Conservation (phyloP, 2,329 filamentous ascomycete genomes). For the Fusarium newnesense region DNA sequence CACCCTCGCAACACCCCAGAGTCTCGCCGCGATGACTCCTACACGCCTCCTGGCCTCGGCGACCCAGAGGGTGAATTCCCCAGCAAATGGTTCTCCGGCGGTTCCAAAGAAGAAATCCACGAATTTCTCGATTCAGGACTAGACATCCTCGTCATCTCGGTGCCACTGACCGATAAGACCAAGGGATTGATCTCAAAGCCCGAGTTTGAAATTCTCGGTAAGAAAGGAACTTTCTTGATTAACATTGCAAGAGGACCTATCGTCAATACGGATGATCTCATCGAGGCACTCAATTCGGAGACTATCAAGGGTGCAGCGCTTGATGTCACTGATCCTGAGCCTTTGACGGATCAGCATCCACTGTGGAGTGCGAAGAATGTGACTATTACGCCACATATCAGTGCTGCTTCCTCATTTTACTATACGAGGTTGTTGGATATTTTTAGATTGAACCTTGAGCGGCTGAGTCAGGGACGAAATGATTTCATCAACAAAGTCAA, state of each 20-base stretch:
- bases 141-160: constrained; percentile 63
- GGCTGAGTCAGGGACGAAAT: constrained; percentile 50
- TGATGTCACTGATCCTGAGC: constrained; percentile 84
- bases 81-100: constrained; percentile 62
- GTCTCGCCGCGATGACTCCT: constrained; percentile 71
- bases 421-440: constrained; percentile 55
- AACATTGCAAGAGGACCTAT: constrained; percentile 75
- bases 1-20: constrained; percentile 73
- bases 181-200: constrained; percentile 60
- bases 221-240: constrained; percentile 67
- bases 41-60: constrained; percentile 74
- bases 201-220: constrained; percentile 59
- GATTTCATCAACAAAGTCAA: constrained; percentile 55
- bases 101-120: constrained; percentile 56
- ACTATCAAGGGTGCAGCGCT: constrained; percentile 72
- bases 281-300: constrained; percentile 65
- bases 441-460: constrained; percentile 53
- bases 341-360: constrained; percentile 73
- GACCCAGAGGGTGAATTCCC: constrained; percentile 63
- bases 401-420: constrained; percentile 55
- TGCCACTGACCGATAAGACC: constrained; percentile 62
- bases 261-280: constrained; percentile 64
- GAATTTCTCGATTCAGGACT: constrained; percentile 61
- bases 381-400: constrained; percentile 67
- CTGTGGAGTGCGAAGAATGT: constrained; percentile 78